These are phyloP conservation scores for Lachnellula cervina DNA, from an alignment of 2,329 filamentous ascomycete genomes.

Conservation along the genomic window DNA sequence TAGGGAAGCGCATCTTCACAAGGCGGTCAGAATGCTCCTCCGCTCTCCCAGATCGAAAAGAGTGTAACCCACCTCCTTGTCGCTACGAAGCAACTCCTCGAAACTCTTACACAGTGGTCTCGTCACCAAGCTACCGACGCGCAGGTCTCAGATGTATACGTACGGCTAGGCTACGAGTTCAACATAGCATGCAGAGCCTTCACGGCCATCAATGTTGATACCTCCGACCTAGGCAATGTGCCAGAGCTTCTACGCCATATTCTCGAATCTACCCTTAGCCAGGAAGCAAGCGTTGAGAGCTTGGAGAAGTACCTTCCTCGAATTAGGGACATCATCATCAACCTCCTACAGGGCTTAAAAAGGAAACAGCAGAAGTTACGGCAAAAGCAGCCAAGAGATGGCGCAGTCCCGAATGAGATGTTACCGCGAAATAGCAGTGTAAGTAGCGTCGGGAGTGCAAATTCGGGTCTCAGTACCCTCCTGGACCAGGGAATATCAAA, in stretches of 20 bases:
- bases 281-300: conserved; percentile 90
- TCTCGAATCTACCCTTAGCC: conserved; percentile 90
- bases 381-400: conserved; percentile 55
- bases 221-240: conserved; percentile 87
- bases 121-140: conserved; percentile 85
- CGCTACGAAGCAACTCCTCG: conserved; percentile 93
- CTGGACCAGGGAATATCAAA: conserved; percentile 49
- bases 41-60: conserved; percentile 92
- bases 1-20: conserved; percentile 17
- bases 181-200: conserved; percentile 98
- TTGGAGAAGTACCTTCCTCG: conserved; percentile 89
- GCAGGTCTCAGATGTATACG: conserved; percentile 97
- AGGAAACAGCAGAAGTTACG: conserved; percentile 89
- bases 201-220: conserved; percentile 94
- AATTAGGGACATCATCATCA: conserved; percentile 98
- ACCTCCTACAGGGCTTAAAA: conserved; percentile 90
- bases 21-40: conserved; percentile 23
- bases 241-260: conserved; percentile 87
- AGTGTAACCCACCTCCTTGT: conserved; percentile 96
- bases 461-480: conserved; percentile 52
- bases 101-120: conserved; percentile 97
- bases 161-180: conserved; percentile 96
- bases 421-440: conserved; percentile 47
- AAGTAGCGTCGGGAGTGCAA: conserved; percentile 53
- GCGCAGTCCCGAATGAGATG: conserved; percentile 19